A percentile compares a stretch with the other conserved stretches of the same genome.
These are phyloP conservation scores for Dactylorhiza incarnata DNA, from an alignment of 106 monocot genomes.

Conservation along the genomic window DNA sequence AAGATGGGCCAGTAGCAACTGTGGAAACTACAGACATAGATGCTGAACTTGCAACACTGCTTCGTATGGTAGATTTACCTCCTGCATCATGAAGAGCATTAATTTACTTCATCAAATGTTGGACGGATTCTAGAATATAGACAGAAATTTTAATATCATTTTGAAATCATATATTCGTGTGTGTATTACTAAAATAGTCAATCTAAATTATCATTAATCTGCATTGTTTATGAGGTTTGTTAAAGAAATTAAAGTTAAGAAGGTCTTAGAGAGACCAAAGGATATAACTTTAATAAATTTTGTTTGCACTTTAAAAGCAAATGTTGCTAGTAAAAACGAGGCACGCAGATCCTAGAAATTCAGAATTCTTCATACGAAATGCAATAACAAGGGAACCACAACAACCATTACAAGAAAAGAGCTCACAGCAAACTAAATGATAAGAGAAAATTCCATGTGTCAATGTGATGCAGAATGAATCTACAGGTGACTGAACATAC, in stretches of 20 bases:
- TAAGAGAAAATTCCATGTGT: too few species aligned
- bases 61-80: constrained; percentile 37
- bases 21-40: constrained; percentile 46
- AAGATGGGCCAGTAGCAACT: constrained; percentile 46
- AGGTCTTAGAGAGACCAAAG: background rate
- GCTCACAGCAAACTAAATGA: too few species aligned
- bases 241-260: background rate
- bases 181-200: background rate
- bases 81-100: constrained; percentile 28
- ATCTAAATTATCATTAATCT: background rate
- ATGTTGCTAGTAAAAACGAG: background rate
- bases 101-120: background rate
- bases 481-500: too few species aligned
- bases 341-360: too few species aligned
- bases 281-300: background rate
- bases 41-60: constrained; percentile 46
- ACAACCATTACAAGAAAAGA: too few species aligned
- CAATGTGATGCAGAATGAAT: too few species aligned
- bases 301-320: background rate
- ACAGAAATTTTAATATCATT: background rate
- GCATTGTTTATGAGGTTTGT: background rate
- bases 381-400: too few species aligned
- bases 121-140: background rate
- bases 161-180: background rate
- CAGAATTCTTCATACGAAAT: too few species aligned